Evolutionary conservation across 2,329 filamentous ascomycete genomes (phyloP), one percentile per base, ranked within the genome.

Genomic region (Alternaria metachromatica): DNA sequence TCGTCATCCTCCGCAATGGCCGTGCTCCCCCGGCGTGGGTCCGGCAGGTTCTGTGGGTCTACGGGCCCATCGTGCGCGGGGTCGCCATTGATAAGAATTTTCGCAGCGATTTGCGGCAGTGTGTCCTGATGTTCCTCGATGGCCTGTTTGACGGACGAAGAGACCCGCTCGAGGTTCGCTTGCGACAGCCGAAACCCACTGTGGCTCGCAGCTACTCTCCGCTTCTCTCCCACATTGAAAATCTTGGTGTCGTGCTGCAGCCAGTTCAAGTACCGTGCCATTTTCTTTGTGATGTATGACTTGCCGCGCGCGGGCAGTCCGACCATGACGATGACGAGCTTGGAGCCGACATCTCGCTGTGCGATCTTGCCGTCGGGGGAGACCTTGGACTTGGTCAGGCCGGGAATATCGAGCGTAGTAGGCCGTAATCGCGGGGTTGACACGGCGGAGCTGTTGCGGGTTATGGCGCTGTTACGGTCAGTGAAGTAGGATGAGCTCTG

Each of bases 271-370:
- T 98, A 99, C 65, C 96, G 88, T 63, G 96, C 92, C 67, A 99
- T 88, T 83, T 99, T 99, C 85, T 98, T 98, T 65, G 96, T 98
- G 75, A 99, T 97, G 82, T 99, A 99, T 59, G 94, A 97, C 83
- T 99, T 99, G 78, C 96, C 96, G 74, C 96, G 87, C 10, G 96
- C 96, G 3, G 96, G 96, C 73, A 99, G 84, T 67, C 96, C 96
- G 64, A 99, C 96, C 96, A 99, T 99, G 79, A 99, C 90, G 74
- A 99, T 97, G 77, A 98, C 93, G 66, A 99, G 86, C 85, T 99
- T 99, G 44, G 96, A 92, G 54, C 94, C 96, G 54, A 99, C 92
- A 86, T 99, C 96, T 76, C 95, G 88, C 77, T 95, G 90, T 59
- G 96, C 91, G 72, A 99, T 99, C 74, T 93, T 90, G 70, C 96